Evolutionary conservation across 148 eudicot genomes (phyloP), one percentile per base, ranked within the genome.

Genomic region (Amaranthus cruentus): DNA sequence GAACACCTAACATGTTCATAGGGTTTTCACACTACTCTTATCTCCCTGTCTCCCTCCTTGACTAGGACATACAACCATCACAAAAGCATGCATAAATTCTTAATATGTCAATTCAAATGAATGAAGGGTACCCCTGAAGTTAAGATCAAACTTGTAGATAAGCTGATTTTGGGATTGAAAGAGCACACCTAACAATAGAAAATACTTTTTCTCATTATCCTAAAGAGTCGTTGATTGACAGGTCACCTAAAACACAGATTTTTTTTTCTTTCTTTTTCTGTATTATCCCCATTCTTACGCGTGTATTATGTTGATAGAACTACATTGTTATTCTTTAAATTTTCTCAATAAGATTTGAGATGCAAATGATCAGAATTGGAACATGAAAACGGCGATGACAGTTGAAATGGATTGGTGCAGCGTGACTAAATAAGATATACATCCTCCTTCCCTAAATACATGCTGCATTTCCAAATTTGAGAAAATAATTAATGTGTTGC

Each of bases 21-120:
- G 28, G 9, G 49, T 5, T 7, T 47, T 18, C 46, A 51, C 46
- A 50, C 38, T 28, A 28, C 38, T 28, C 38, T 28, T 28, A 67
- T 3, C 59, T 42, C 54, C 4, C 54, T 47, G 10, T 15, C 68
- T 55, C 61, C 13, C 42, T 59, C 14, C 63, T 12, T 28, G 73
- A 71, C 18, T 71, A 76, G 11, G 76, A 80, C 79, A 54, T 71
- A 55, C 65, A 75, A 79, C 82, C 79, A 71, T 80, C 68, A 71
- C 57, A 68, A 52, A 28, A 55, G 28, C 49, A 71, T 13, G n/a
- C 0, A 50, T n/a, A 62, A 68, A 70, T 70, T 70, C 75, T 42
- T n/a, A 51, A 70, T 38, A 52, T 18, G 64, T 75, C 44, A 10
- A 42, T 6, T 28, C 68, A 53, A 75, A 1, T 63, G 10, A 75